phyloP scores from a whole-genome alignment of 2,329 filamentous ascomycete species.

The Penicillium thymicola region DNA sequence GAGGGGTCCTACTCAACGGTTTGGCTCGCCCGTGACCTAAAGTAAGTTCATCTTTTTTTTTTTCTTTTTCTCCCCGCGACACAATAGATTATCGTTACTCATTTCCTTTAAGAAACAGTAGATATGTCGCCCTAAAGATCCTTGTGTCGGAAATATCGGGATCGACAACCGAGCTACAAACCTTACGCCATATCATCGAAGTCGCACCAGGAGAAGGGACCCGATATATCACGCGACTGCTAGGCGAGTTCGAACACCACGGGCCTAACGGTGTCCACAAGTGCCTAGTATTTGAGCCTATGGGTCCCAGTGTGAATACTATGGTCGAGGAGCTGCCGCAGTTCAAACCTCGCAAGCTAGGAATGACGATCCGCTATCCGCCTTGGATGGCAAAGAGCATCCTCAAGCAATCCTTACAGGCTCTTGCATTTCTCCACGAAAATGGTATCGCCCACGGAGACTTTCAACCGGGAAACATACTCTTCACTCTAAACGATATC shows the following conservation, averaged over 20 bases:
- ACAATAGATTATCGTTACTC: constrained; percentile 9
- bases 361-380: constrained; percentile 22
- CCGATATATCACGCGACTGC: constrained; percentile 17
- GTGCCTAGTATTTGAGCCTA: constrained; percentile 32
- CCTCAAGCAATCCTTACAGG: constrained; percentile 25
- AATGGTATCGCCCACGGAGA: constrained; percentile 25
- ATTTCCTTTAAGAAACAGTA: constrained; percentile 1
- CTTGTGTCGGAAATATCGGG: too few species aligned
- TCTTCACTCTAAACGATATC: constrained; percentile 22
- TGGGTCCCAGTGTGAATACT: constrained; percentile 30
- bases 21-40: too few species aligned
- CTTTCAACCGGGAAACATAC: constrained; percentile 26
- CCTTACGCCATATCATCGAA: too few species aligned
- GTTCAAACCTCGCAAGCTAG: constrained; percentile 17
- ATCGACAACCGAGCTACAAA: too few species aligned
- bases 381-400: constrained; percentile 25
- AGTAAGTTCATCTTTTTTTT: too few species aligned
- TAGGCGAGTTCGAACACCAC: constrained; percentile 26
- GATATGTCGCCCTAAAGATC: too few species aligned
- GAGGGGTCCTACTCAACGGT: too few species aligned
- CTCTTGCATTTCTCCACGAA: constrained; percentile 24
- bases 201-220: constrained; percentile 12
- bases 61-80: neutral
- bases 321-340: constrained; percentile 25
- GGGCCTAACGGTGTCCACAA: constrained; percentile 34